Percentiles rank a stretch among this genome's conserved stretches.
Evolutionary conservation across 2,329 filamentous ascomycete genomes (phyloP).

Genomic region (Penicillium sp.): DNA sequence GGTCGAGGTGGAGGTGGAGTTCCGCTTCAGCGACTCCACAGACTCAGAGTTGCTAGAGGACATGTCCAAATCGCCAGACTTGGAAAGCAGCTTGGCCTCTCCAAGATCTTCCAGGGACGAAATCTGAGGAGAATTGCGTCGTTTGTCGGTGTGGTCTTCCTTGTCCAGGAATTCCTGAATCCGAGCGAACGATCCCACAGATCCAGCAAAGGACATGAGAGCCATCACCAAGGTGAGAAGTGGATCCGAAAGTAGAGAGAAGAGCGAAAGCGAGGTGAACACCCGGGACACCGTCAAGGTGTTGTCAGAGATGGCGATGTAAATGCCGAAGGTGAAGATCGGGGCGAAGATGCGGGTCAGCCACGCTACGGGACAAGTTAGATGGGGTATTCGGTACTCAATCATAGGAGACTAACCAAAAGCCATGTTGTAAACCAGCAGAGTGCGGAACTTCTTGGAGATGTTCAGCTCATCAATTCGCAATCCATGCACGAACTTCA

Average conservation of each 20-base stretch:
- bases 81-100: slow-evolving; percentile 18
- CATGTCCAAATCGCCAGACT: slow-evolving; percentile 25
- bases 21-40: slow-evolving; percentile 22
- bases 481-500: slow-evolving; percentile 39
- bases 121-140: slow-evolving; percentile 12
- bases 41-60: slow-evolving; percentile 24
- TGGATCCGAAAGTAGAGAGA: slow-evolving; percentile 48
- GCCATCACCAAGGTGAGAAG: slow-evolving; percentile 48
- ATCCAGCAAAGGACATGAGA: slow-evolving; percentile 44
- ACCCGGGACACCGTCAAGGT: slow-evolving; percentile 43
- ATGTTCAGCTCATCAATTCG: slow-evolving; percentile 43
- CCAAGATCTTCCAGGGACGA: slow-evolving; percentile 20
- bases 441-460: slow-evolving; percentile 43
- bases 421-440: slow-evolving; percentile 43
- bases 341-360: slow-evolving; percentile 44
- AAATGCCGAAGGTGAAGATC: slow-evolving; percentile 48
- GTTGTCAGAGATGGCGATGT: slow-evolving; percentile 41
- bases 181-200: slow-evolving; percentile 47
- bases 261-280: slow-evolving; percentile 50
- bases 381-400: neutral
- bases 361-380: slow-evolving; percentile 30
- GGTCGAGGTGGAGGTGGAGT: slow-evolving; percentile 10
- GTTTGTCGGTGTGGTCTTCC: slow-evolving; percentile 29
- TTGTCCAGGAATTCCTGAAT: slow-evolving; percentile 48
- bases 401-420: slow-evolving; percentile 27